A percentile compares a stretch with the other conserved stretches of the same genome.
phyloP scores from a whole-genome alignment of 371 early-diverging fungal genomes.

The Syncephalastrum monosporum region DNA sequence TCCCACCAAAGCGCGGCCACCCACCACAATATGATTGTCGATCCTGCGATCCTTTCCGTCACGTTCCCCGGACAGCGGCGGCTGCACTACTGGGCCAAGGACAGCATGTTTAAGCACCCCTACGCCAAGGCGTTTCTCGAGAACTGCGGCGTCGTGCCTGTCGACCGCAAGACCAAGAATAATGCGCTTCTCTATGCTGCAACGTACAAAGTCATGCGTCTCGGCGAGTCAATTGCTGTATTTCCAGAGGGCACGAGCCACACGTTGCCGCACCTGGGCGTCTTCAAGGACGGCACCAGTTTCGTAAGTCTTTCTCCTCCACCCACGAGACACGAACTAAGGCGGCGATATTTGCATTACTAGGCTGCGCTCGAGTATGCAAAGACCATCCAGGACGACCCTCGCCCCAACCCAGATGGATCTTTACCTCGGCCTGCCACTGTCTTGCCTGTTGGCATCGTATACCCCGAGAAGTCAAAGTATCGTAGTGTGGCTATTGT shows the following conservation, averaged over 20 bases:
- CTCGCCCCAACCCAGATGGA: slow-evolving; percentile 29
- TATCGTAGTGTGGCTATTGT: slow-evolving; percentile 55
- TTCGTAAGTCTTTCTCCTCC: slow-evolving; percentile 31
- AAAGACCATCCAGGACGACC: slow-evolving; percentile 30
- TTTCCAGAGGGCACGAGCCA: slow-evolving; percentile 63
- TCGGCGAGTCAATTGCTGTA: slow-evolving; percentile 54
- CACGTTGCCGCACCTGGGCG: slow-evolving; percentile 42
- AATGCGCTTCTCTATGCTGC: slow-evolving; percentile 47
- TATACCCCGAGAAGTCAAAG: slow-evolving; percentile 57
- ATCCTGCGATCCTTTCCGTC: slow-evolving; percentile 49
- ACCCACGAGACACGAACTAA: not conserved
- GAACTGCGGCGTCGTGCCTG: slow-evolving; percentile 55
- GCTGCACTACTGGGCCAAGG: slow-evolving; percentile 62
- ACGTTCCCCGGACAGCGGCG: slow-evolving; percentile 47
- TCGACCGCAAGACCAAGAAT: slow-evolving; percentile 56
- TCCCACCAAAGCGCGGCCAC: slow-evolving; percentile 39
- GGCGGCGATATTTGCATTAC: not conserved
- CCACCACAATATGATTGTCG: slow-evolving; percentile 61
- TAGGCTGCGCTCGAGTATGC: slow-evolving; percentile 55
- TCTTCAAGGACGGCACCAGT: slow-evolving; percentile 49
- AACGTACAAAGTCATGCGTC: slow-evolving; percentile 46
- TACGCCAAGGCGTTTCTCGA: slow-evolving; percentile 35
- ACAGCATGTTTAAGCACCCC: slow-evolving; percentile 49
- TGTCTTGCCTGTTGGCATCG: slow-evolving; percentile 55
- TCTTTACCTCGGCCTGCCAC: slow-evolving; percentile 20